Conservation (phyloP, 192 early-diverging fungal species). For the Umbelopsis ramanniana region DNA sequence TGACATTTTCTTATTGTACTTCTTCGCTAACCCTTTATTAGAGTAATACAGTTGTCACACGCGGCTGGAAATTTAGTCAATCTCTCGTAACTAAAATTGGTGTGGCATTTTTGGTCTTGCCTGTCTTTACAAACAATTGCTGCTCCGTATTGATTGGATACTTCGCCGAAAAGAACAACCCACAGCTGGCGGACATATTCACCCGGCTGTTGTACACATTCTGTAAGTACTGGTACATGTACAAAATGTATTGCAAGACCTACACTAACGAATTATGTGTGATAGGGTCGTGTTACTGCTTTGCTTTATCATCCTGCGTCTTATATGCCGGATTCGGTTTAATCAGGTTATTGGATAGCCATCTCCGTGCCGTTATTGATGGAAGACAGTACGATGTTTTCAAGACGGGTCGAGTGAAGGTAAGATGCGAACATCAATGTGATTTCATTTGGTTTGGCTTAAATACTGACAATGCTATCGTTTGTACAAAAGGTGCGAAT, state of each 20-base stretch:
- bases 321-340: conserved; percentile 30
- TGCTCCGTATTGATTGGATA: conserved; percentile 22
- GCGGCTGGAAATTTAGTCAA: conserved; percentile 23
- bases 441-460: no score
- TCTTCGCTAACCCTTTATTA: conserved; percentile 12
- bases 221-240: conserved; percentile 6
- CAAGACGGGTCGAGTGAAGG: conserved; percentile 32
- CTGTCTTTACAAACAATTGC: conserved; percentile 29
- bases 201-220: conserved; percentile 29
- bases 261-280: background rate
- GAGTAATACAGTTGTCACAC: conserved; percentile 27
- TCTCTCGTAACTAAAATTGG: conserved; percentile 28
- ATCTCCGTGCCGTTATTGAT: conserved; percentile 22
- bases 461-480: background rate
- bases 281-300: conserved; percentile 28
- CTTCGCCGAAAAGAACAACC: conserved; percentile 5
- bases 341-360: conserved; percentile 20
- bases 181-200: conserved; percentile 25
- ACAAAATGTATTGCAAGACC: background rate
- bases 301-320: conserved; percentile 6
- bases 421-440: background rate
- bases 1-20: background rate
- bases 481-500: background rate
- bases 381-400: conserved; percentile 23
- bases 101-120: conserved; percentile 19